A percentile compares a stretch with the other conserved stretches of the same genome.
Evolutionary conservation across 768 basidiomycete species (phyloP).

Genomic region (Crassisporium funariophilum): DNA sequence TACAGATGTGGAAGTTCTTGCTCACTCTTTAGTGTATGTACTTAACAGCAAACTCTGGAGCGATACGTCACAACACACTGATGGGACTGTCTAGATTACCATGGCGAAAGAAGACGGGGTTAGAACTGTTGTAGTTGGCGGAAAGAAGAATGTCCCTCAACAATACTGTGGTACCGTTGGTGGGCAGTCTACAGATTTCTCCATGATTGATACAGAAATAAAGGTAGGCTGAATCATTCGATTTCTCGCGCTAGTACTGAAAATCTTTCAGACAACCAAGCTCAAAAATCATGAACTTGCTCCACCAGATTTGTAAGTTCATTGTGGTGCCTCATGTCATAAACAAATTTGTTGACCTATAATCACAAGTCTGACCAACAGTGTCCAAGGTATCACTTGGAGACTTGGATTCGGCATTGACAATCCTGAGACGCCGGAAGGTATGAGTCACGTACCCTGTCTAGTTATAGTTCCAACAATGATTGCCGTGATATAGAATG

Average conservation of each 20-base stretch:
- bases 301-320: slow-evolving; percentile 60
- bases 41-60: too few relatives aligned
- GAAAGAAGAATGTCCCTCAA: slow-evolving; percentile 46
- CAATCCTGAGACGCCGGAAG: slow-evolving; percentile 55
- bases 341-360: neutral
- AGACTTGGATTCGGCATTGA: slow-evolving; percentile 61
- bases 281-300: slow-evolving; percentile 57
- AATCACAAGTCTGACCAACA: slow-evolving; percentile 46
- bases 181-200: slow-evolving; percentile 61
- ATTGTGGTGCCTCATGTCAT: neutral
- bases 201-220: slow-evolving; percentile 60
- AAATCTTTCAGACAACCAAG: slow-evolving; percentile 45
- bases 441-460: slow-evolving; percentile 29
- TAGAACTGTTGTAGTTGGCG: slow-evolving; percentile 60
- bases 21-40: slow-evolving; percentile 45
- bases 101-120: slow-evolving; percentile 62
- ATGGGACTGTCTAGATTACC: slow-evolving; percentile 58
- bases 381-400: slow-evolving; percentile 66
- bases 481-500: slow-evolving; percentile 42
- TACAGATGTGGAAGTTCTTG: slow-evolving; percentile 50
- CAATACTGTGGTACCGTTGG: slow-evolving; percentile 66
- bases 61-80: too few relatives aligned
- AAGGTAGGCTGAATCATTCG: slow-evolving; percentile 39
- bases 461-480: neutral
- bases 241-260: neutral